phyloP scores from a whole-genome alignment of 768 basidiomycete species.

The Suillus subalutaceus region DNA sequence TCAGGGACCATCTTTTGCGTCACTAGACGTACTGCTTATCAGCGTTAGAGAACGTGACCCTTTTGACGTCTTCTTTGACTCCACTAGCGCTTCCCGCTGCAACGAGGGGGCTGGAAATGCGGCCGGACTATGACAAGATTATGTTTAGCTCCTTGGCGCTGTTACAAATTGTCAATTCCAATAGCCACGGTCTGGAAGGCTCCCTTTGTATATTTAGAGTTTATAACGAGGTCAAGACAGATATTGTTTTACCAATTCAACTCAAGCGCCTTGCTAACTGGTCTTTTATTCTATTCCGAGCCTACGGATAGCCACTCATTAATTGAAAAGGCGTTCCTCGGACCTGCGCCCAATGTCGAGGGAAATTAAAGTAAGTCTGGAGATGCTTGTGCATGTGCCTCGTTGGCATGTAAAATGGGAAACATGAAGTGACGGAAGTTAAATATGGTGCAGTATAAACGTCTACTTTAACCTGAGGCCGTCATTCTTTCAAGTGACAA shows the following conservation, averaged over 20 bases:
- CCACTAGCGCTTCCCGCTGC: conserved; percentile 28
- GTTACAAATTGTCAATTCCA: neutral
- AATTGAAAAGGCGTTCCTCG: neutral
- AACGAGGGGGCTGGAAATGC: conserved; percentile 44
- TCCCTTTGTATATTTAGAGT: too few relatives aligned
- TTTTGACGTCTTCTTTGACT: conserved; percentile 34
- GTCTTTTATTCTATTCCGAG: neutral
- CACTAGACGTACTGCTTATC: conserved; percentile 20
- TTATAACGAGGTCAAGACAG: too few relatives aligned
- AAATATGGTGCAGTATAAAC: neutral
- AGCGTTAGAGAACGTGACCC: conserved; percentile 47
- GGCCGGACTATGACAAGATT: conserved; percentile 46
- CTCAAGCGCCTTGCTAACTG: too few relatives aligned
- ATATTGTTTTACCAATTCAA: neutral
- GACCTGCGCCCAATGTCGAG: neutral
- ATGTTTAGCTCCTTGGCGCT: conserved; percentile 17
- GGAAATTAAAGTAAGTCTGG: conserved; percentile 14
- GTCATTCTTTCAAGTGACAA: neutral
- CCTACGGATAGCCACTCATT: neutral
- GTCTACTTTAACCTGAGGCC: neutral
- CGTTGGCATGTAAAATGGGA: conserved; percentile 9
- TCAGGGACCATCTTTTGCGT: conserved; percentile 24
- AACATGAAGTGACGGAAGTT: conserved; percentile 22
- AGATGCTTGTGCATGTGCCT: conserved; percentile 10
- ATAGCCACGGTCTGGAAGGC: too few relatives aligned